phyloP scores from a whole-genome alignment of 2,329 filamentous ascomycete genomes.

The Paracamarosporium sp. region DNA sequence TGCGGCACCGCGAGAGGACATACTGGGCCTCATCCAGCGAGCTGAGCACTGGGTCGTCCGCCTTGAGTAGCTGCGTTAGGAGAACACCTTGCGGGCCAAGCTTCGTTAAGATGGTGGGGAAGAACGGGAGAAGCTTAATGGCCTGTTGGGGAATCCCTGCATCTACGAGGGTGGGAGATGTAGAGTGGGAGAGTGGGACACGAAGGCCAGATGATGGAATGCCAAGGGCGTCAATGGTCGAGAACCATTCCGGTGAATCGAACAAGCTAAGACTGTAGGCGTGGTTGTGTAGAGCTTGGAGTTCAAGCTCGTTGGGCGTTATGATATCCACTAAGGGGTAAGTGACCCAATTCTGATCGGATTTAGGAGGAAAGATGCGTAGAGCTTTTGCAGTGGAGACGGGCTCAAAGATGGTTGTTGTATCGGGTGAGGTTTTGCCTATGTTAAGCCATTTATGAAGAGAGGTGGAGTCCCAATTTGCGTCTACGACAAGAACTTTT shows the following conservation, averaged over 20 bases:
- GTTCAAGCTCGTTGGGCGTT: slow-evolving; percentile 84
- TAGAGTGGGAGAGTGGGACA: slow-evolving; percentile 74
- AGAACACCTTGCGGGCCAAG: slow-evolving; percentile 79
- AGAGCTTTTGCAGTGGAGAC: slow-evolving; percentile 83
- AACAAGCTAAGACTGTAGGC: slow-evolving; percentile 73
- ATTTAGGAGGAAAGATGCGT: slow-evolving; percentile 64
- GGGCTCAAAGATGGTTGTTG: slow-evolving; percentile 78
- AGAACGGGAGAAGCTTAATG: slow-evolving; percentile 85
- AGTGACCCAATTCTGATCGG: slow-evolving; percentile 67
- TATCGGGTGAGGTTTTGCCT: slow-evolving; percentile 55
- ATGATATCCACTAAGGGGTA: slow-evolving; percentile 78
- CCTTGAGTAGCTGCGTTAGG: slow-evolving; percentile 72
- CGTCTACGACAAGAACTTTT: slow-evolving; percentile 70
- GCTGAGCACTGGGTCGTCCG: slow-evolving; percentile 71
- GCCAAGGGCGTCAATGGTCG: slow-evolving; percentile 77
- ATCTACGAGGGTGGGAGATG: slow-evolving; percentile 72
- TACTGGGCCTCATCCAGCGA: slow-evolving; percentile 70
- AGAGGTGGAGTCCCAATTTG: slow-evolving; percentile 76
- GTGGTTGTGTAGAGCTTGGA: slow-evolving; percentile 76
- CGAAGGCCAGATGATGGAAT: slow-evolving; percentile 73
- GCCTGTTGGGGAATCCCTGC: slow-evolving; percentile 82
- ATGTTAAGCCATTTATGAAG: slow-evolving; percentile 73
- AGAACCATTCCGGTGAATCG: slow-evolving; percentile 77
- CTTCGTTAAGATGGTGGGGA: slow-evolving; percentile 85
- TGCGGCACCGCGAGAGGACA: slow-evolving; percentile 68